A percentile compares a stretch with the other conserved stretches of the same genome.
These are phyloP conservation scores for Dorcoceras hygrometricum DNA, from an alignment of 257 asterid genomes.

Conservation along the genomic window DNA sequence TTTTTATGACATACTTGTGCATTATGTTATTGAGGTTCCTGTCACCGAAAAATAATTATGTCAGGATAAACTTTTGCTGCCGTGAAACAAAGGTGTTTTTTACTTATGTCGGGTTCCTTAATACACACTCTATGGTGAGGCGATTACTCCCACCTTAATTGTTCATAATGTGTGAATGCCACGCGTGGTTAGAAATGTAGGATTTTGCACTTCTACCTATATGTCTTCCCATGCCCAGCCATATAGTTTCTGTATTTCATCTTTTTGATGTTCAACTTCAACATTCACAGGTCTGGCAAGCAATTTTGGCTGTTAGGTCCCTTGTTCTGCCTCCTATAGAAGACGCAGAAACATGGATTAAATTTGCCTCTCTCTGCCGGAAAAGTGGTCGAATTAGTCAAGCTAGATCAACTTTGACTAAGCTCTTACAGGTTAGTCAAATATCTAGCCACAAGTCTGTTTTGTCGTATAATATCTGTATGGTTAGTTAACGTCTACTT, in stretches of 20 bases:
- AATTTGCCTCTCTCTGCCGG: constrained; percentile 96
- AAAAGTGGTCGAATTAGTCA: constrained; percentile 96
- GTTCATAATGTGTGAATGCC: too few species aligned
- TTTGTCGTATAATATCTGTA: constrained; percentile 8
- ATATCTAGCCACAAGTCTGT: constrained; percentile 16
- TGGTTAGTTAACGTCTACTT: constrained; percentile 21
- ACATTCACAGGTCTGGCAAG: constrained; percentile 86
- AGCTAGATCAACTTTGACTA: constrained; percentile 85
- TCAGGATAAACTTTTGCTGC: not conserved
- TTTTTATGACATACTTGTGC: not conserved
- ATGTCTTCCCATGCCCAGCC: constrained; percentile 12
- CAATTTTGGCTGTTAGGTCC: constrained; percentile 77
- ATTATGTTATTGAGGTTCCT: not conserved
- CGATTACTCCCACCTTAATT: constrained; percentile 12
- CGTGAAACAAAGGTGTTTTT: not conserved
- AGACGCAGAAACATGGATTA: constrained; percentile 96
- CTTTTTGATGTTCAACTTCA: constrained; percentile 24
- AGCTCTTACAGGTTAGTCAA: constrained; percentile 76
- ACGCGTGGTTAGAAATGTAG: constrained; percentile 2
- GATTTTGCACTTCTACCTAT: constrained; percentile 20
- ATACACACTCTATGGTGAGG: not conserved
- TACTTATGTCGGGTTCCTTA: too few species aligned
- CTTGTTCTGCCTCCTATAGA: constrained; percentile 97
- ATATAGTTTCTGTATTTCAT: constrained; percentile 7
- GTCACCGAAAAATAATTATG: too few species aligned